Evolutionary conservation across 495 filamentous ascomycete species (phyloP).

Genomic region (Annulohypoxylon bovei): DNA sequence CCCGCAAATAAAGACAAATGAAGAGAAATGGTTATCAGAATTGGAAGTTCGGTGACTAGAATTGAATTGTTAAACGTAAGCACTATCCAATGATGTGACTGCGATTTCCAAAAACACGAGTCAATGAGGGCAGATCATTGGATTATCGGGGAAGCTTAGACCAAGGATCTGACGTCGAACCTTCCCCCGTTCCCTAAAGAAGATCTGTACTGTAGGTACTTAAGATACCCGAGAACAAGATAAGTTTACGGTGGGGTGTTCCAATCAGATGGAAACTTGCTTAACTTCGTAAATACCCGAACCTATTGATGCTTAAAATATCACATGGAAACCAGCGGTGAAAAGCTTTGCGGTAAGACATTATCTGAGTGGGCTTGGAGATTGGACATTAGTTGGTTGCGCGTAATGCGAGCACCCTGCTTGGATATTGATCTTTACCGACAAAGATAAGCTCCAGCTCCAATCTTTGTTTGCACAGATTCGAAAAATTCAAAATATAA

Average conservation of each 20-base stretch:
- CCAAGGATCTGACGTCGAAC: conserved; percentile 29
- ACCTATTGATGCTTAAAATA: background rate
- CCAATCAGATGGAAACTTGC: background rate
- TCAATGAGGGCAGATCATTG: background rate
- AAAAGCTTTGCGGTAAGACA: background rate
- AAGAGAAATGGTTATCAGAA: background rate
- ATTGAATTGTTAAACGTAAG: conserved; percentile 17
- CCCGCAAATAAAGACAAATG: background rate
- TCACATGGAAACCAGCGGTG: conserved; percentile 11
- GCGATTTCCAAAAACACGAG: conserved; percentile 37
- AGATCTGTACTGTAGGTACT: conserved; percentile 13
- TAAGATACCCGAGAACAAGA: background rate
- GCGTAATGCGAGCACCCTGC: conserved; percentile 1
- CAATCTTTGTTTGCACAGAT: background rate
- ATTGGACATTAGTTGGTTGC: background rate
- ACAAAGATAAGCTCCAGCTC: background rate
- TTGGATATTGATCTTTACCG: background rate
- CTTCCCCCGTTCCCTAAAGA: conserved; percentile 5
- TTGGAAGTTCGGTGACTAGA: conserved; percentile 6
- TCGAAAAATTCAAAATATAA: background rate
- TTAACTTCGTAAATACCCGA: conserved; percentile 22
- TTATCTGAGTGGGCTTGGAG: background rate
- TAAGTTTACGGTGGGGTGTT: conserved; percentile 33
- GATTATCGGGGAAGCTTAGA: conserved; percentile 13
- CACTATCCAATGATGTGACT: conserved; percentile 30